Base-by-base conservation (phyloP, 148 eudicot species). In the Rhododendron ferrugineum region DNA sequence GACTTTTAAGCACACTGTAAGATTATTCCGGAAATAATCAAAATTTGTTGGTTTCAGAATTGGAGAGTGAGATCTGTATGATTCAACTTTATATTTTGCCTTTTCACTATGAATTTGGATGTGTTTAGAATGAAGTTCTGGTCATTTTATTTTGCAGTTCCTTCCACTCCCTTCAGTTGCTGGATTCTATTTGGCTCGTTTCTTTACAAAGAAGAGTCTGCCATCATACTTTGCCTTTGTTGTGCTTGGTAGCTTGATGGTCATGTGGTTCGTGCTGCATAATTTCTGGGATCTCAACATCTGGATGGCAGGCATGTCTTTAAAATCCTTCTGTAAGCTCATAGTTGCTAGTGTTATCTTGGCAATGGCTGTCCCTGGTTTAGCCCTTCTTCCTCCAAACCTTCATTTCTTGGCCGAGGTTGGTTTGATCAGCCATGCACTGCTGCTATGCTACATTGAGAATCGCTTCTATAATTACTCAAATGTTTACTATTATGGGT, bases 221-320 rank as follows among this genome's bases (percentile, higher is more conserved):
- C 87, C 94, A 80, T 94, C 99, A 84, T 96, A 96, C 91, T 93
- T 94, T 90, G 93, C 92, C 64, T 96, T 95, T 89, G 97, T 91
- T 87, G 94, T 93, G 66, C 93, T 96, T 60, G 99, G 99, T 88
- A 95, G 99, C 91, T 80, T 95, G 91, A 92, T 94, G 93, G 93
- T 91, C 70, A 90, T 91, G 86, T 96, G 99, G 99, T 96, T 96
- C 88, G 94, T 96, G 81, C 88, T 94, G 93, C 99, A 96, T 85
- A 95, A 93, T 91, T 96, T 92, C 88, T 96, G 98, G 98, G 97
- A 93, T 87, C 99, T 96, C 80, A 96, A 95, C 87, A 95, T 96
- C 44, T 96, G 99, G 99, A 68, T 96, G 90, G 98, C 98, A 52
- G 99, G 99, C 90, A 96, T 96, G 99, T 92, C 99, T 82, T 92